These are phyloP conservation scores for Nemania sp. DNA, from an alignment of 2,329 filamentous ascomycete species.

Conservation along the genomic window DNA sequence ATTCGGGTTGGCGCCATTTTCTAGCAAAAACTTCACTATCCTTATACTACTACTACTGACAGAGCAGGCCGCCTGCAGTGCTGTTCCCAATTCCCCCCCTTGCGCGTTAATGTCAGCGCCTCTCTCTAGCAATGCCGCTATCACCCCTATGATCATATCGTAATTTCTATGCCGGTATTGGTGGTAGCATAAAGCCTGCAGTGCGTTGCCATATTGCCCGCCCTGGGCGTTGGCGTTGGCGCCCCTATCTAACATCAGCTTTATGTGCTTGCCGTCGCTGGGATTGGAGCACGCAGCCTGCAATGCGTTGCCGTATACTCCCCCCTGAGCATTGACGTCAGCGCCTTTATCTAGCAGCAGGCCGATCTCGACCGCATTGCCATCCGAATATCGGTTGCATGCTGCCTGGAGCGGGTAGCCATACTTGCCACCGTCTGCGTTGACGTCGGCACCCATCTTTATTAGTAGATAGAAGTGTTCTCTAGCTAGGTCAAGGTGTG, in stretches of 20 bases:
- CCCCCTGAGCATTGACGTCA: slow-evolving; percentile 4
- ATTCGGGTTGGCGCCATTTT: slow-evolving; percentile 6
- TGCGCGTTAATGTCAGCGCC: background rate
- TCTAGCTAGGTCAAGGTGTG: background rate
- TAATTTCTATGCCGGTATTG: background rate
- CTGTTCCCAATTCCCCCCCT: background rate
- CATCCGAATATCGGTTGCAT: background rate
- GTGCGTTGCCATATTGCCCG: background rate
- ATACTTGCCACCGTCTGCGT: background rate
- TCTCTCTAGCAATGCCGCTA: background rate
- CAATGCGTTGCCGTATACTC: background rate
- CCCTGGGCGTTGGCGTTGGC: slow-evolving; percentile 9
- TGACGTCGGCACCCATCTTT: slow-evolving; percentile 10
- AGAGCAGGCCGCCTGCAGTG: slow-evolving; percentile 6
- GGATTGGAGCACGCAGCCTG: background rate
- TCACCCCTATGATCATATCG: too few species aligned
- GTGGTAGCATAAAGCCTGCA: background rate
- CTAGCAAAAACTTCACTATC: background rate
- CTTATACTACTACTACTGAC: too few species aligned
- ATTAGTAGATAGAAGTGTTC: background rate
- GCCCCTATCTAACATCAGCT: background rate
- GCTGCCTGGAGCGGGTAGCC: slow-evolving; percentile 1
- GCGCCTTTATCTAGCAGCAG: slow-evolving; percentile 5
- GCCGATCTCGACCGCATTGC: background rate
- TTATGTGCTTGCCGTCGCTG: too few species aligned